Evolutionary conservation across 257 asterid genomes (phyloP).

Genomic region (Penstemon davidsonii): DNA sequence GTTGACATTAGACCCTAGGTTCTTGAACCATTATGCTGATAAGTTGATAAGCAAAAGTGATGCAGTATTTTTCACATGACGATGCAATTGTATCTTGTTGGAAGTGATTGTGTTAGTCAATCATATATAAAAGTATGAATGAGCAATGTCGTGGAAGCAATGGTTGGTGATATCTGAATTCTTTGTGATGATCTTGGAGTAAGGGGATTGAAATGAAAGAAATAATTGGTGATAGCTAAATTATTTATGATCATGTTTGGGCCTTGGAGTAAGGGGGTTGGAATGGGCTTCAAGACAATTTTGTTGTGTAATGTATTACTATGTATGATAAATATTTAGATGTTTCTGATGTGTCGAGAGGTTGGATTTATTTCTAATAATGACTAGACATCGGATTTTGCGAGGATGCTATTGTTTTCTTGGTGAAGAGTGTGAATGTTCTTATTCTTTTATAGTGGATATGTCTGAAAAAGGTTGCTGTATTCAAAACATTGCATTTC

Average conservation of each 20-base stretch:
- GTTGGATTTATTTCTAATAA: no score
- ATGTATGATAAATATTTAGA: conserved; percentile 1
- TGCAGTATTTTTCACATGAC: conserved; percentile 12
- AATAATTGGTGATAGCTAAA: no score
- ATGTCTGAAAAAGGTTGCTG: background rate
- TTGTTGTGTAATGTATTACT: background rate
- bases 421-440: conserved; percentile 3
- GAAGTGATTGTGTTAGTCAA: background rate
- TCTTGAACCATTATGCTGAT: background rate
- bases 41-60: conserved; percentile 4
- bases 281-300: conserved; percentile 22
- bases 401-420: background rate
- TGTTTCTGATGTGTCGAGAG: no score
- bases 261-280: background rate
- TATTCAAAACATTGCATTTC: background rate
- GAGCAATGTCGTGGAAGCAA: conserved; percentile 15
- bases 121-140: background rate
- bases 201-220: no score
- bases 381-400: no score
- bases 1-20: conserved; percentile 1
- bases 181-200: no score
- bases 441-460: conserved; percentile 1
- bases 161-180: background rate
- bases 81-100: conserved; percentile 10
- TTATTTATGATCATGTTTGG: no score